These are phyloP conservation scores for Candida railenensis DNA, from an alignment of 805 yeast species.

Conservation along the genomic window DNA sequence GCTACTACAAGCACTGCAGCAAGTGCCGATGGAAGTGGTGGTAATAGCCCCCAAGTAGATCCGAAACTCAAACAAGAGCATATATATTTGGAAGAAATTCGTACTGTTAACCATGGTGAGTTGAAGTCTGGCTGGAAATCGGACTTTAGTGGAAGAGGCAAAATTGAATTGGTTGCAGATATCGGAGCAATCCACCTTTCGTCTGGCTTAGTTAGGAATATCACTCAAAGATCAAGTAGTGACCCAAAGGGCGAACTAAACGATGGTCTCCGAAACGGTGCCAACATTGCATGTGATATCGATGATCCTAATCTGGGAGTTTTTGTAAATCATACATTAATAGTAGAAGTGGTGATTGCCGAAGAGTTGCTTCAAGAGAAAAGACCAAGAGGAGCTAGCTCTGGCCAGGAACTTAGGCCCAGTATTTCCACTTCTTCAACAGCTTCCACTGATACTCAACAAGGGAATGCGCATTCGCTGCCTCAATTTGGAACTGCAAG, in stretches of 20 bases:
- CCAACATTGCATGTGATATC: conserved; percentile 75
- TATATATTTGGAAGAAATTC: conserved; percentile 67
- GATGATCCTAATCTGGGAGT: conserved; percentile 81
- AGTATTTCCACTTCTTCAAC: conserved; percentile 20
- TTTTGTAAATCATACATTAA: conserved; percentile 69
- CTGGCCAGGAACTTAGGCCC: conserved; percentile 22
- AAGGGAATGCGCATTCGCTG: conserved; percentile 14
- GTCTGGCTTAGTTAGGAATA: conserved; percentile 50
- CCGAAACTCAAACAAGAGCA: conserved; percentile 14
- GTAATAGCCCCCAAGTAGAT: conserved; percentile 1
- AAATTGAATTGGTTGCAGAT: conserved; percentile 76
- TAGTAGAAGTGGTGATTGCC: conserved; percentile 90
- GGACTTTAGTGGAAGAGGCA: conserved; percentile 77
- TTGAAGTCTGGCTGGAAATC: conserved; percentile 93
- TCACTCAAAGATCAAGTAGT: conserved; percentile 43
- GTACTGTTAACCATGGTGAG: conserved; percentile 76
- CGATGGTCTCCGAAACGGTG: conserved; percentile 31
- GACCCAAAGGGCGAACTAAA: conserved; percentile 22
- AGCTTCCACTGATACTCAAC: conserved; percentile 11
- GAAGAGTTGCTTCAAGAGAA: conserved; percentile 69
- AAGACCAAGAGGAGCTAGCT: conserved; percentile 6
- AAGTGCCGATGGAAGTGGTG: conserved; percentile 24
- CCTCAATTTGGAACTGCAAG: conserved; percentile 68
- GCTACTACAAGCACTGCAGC: background rate
- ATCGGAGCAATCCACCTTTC: conserved; percentile 58